A percentile compares a stretch with the other conserved stretches of the same genome.
Conservation (phyloP, 768 basidiomycete genomes). For the Auricularia heimuer region DNA sequence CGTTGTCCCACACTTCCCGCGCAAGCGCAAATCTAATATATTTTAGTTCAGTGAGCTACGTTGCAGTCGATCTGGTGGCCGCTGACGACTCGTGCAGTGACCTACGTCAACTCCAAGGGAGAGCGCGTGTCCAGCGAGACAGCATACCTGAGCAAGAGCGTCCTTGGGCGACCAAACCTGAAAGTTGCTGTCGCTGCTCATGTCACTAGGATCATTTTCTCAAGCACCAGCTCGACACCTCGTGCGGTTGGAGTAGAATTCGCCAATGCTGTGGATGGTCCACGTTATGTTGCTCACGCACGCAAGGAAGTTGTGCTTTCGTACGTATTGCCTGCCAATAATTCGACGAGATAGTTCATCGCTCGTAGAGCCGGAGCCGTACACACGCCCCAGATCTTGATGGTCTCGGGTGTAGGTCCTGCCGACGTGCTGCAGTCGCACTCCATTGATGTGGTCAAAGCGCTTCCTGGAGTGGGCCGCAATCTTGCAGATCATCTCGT, state of each 20-base stretch:
- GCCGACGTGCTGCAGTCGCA: conserved; percentile 8
- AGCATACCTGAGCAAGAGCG: conserved; percentile 57
- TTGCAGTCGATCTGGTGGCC: conserved; percentile 1
- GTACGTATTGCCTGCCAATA: conserved; percentile 27
- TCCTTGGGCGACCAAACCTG: conserved; percentile 55
- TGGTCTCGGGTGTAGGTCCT: conserved; percentile 40
- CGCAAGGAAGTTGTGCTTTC: conserved; percentile 52
- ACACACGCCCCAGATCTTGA: conserved; percentile 49
- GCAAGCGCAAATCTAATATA: too few species aligned
- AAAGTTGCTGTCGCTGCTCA: conserved; percentile 47
- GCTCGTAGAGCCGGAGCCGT: conserved; percentile 45
- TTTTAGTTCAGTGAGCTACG: conserved; percentile 20
- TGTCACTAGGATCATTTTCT: conserved; percentile 45
- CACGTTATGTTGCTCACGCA: conserved; percentile 36
- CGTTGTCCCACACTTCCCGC: conserved; percentile 11
- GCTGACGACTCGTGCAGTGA: conserved; percentile 36
- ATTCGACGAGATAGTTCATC: too few species aligned
- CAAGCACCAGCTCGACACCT: conserved; percentile 30
- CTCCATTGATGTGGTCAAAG: conserved; percentile 12
- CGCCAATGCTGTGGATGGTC: conserved; percentile 26
- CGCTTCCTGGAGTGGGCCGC: conserved; percentile 16
- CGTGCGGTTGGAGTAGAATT: conserved; percentile 58
- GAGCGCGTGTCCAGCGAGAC: conserved; percentile 53
- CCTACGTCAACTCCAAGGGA: conserved; percentile 45
- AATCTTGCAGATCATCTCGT: conserved; percentile 14